phyloP scores from a whole-genome alignment of 2,329 filamentous ascomycete species.

The Aspergillus pseudoviridinutans region DNA sequence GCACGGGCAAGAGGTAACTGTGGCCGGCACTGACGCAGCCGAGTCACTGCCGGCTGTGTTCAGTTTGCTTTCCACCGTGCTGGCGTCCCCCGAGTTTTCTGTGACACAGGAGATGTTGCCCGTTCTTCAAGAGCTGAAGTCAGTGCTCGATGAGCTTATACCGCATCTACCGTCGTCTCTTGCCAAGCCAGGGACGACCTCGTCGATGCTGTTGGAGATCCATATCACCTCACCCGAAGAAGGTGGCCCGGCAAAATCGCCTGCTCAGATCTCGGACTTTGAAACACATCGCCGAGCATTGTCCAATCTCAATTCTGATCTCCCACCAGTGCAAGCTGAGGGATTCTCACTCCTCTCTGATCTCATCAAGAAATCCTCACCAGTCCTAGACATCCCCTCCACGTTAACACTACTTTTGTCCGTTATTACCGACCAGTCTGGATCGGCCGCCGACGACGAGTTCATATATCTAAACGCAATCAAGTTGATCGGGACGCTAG shows the following conservation, averaged over 20 bases:
- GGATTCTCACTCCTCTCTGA: constrained; percentile 39
- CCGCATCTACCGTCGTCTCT: constrained; percentile 30
- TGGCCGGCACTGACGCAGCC: constrained; percentile 21
- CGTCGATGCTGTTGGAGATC: constrained; percentile 42
- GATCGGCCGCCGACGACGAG: constrained; percentile 34
- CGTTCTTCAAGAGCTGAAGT: constrained; percentile 31
- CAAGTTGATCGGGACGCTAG: constrained; percentile 38
- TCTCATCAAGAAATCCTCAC: constrained; percentile 38
- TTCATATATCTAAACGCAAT: constrained; percentile 44
- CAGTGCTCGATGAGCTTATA: constrained; percentile 33
- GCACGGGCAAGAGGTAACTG: constrained; percentile 9
- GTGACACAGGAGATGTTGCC: constrained; percentile 26
- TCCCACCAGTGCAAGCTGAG: constrained; percentile 42
- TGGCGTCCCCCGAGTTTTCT: constrained; percentile 40
- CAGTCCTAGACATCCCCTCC: constrained; percentile 42
- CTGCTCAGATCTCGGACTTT: constrained; percentile 32
- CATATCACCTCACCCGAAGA: constrained; percentile 29
- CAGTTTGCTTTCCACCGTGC: constrained; percentile 41
- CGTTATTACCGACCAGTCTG: constrained; percentile 33
- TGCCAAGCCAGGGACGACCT: constrained; percentile 36
- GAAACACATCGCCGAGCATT: constrained; percentile 40
- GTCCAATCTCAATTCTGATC: constrained; percentile 36
- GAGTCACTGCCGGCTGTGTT: constrained; percentile 40
- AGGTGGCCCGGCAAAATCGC: constrained; percentile 14
- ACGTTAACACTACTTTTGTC: constrained; percentile 39